A percentile compares a stretch with the other conserved stretches of the same genome.
These are phyloP conservation scores for Plasmodium blacklocki DNA, from an alignment of 169 alveolate species.

Conservation along the genomic window DNA sequence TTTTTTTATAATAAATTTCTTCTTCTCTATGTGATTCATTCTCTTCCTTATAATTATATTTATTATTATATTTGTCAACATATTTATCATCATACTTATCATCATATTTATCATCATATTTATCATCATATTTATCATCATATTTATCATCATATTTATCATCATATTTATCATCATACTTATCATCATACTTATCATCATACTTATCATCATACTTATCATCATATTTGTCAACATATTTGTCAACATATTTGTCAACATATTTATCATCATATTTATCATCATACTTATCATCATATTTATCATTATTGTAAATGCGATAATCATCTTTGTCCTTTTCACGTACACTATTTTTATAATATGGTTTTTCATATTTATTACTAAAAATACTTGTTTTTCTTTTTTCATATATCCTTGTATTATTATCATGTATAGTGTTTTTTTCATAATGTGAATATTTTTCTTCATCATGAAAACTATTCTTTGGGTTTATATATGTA, in stretches of 20 bases:
- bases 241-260: neutral
- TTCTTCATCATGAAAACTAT: too few relatives aligned
- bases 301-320: neutral
- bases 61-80: slow-evolving; percentile 11
- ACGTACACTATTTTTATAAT: neutral
- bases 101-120: neutral
- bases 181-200: slow-evolving; percentile 3
- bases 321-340: neutral
- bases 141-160: neutral
- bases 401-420: too few relatives aligned
- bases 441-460: too few relatives aligned
- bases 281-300: neutral
- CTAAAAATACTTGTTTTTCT: too few relatives aligned
- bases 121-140: neutral
- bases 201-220: neutral
- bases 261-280: slow-evolving; percentile 6
- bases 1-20: slow-evolving; percentile 7
- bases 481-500: too few relatives aligned
- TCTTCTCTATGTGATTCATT: neutral
- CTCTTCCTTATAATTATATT: neutral
- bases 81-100: neutral
- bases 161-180: slow-evolving; percentile 1
- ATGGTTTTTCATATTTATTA: slow-evolving; percentile 3
- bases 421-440: too few relatives aligned
- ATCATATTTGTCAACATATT: slow-evolving; percentile 16